phyloP scores from a whole-genome alignment of 192 early-diverging fungal genomes.

The Linnemannia exigua region DNA sequence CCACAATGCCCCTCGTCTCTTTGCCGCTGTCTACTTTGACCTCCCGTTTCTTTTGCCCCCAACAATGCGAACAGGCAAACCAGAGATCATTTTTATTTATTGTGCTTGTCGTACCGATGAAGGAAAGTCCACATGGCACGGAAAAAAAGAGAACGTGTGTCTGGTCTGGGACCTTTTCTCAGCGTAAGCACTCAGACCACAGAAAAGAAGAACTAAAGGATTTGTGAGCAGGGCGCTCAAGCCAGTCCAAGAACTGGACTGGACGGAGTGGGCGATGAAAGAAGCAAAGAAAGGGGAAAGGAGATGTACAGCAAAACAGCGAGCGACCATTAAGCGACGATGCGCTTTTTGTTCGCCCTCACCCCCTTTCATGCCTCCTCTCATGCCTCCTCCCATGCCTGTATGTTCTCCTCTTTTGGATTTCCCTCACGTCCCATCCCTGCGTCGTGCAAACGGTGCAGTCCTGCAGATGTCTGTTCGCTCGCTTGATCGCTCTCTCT shows the following conservation, averaged over 20 bases:
- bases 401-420: background rate
- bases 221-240: background rate
- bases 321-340: background rate
- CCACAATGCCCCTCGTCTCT: too few relatives aligned
- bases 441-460: background rate
- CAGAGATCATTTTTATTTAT: too few relatives aligned
- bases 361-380: slow-evolving; percentile 1
- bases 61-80: background rate
- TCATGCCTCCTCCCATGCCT: background rate
- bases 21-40: background rate
- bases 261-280: background rate
- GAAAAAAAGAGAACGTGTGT: background rate
- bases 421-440: background rate
- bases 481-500: background rate
- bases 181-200: too few relatives aligned
- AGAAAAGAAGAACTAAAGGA: slow-evolving; percentile 3
- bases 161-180: background rate
- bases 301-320: background rate
- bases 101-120: background rate
- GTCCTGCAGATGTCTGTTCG: background rate
- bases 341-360: slow-evolving; percentile 12
- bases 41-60: background rate
- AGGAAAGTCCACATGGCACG: background rate
- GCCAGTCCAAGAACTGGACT: background rate
- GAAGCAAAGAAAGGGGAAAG: background rate